These are phyloP conservation scores for Penicillium sp. DNA, from an alignment of 2,329 filamentous ascomycete genomes.

Conservation along the genomic window DNA sequence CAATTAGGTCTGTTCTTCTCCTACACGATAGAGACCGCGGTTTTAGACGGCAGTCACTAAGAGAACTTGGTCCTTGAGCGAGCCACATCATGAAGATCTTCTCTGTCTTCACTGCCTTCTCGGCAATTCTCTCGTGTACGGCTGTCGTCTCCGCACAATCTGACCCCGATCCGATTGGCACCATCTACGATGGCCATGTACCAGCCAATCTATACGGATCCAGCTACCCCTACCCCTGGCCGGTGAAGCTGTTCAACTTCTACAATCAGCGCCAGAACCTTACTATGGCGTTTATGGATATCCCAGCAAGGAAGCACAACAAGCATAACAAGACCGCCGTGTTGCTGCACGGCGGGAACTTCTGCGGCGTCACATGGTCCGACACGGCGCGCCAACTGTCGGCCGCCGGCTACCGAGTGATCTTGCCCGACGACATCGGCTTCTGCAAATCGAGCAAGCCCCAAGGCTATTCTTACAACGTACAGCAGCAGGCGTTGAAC, in stretches of 20 bases:
- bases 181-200: constrained; percentile 9
- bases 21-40: background rate
- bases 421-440: constrained; percentile 13
- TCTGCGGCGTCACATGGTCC: constrained; percentile 13
- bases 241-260: constrained; percentile 13
- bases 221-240: constrained; percentile 11
- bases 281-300: constrained; percentile 13
- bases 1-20: background rate
- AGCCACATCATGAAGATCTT: constrained; percentile 3
- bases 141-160: constrained; percentile 5
- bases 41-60: background rate
- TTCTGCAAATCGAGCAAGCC: constrained; percentile 16
- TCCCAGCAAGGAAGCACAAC: background rate
- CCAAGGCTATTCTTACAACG: constrained; percentile 12
- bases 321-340: constrained; percentile 5
- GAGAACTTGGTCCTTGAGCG: background rate
- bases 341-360: constrained; percentile 12
- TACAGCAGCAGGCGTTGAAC: constrained; percentile 10
- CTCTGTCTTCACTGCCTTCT: background rate
- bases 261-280: constrained; percentile 13
- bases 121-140: background rate
- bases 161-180: constrained; percentile 8
- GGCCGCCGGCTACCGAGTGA: constrained; percentile 11
- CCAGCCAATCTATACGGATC: constrained; percentile 8
- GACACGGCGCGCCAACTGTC: constrained; percentile 10